Evolutionary conservation across 202 grass and related monocot genomes (phyloP), one percentile per base, ranked within the genome.

Genomic region (Schoenoplectus triqueter): DNA sequence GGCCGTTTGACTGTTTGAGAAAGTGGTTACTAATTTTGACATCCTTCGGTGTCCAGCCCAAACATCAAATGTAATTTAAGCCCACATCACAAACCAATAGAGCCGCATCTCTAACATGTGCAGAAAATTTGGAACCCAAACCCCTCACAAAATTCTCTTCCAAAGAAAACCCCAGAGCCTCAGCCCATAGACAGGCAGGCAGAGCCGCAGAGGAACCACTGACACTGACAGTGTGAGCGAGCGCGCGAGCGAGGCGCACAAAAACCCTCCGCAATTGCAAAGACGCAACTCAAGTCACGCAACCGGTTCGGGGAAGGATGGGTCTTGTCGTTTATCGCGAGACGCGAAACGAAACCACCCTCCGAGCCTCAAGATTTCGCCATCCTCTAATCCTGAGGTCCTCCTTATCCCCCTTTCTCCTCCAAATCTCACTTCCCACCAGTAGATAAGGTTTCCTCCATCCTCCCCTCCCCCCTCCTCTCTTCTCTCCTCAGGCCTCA

Each of bases 361-460:
- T 86, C 22, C 84, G 74, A 79, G 73, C 87, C 87, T 87, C 83
- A 86, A 81, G 80, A 87, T 90, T 10, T 84, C 10, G 41, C 56
- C 65, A 56, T 64, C 64, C 52, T 18, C 49, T 50, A 91, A 87
- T 89, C 85, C 63, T 91, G 89, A 86, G 87, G 85, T 73, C 73
- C 52, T 82, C 85, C 89, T 86, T 90, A 81, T 78, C 88, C 64
- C 84, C 67, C 55, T 11, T 11, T 56, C 55, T 66, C 46, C 52
- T 63, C 61, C 11, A 73, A 44, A 66, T 71, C 85, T 51, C 79
- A 82, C 39, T 64, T 64, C 80, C 46, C 79, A 82, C 74, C 81
- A 81, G 73, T 81, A 89, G 50, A 88, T 87, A 87, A 87, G 85
- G 51, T 52, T 85, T 85, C 60, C 79, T 78, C 80, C 84, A 67